Evolutionary conservation across 148 eudicot species (phyloP), one percentile per base, ranked within the genome.

Genomic region (Polygonum aviculare): DNA sequence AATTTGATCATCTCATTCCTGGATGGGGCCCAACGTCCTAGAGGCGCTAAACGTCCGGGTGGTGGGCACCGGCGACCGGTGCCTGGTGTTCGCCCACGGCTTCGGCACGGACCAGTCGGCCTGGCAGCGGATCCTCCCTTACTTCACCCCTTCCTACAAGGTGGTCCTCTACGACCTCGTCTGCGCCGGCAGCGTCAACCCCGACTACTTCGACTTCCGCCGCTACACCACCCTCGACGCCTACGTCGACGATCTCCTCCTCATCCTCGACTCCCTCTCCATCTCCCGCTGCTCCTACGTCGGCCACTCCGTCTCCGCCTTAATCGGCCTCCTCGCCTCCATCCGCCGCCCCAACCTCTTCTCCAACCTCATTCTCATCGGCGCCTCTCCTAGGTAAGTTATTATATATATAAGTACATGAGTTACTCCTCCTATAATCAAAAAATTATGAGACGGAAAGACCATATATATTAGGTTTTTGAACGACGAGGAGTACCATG

Each of bases 111-210:
- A 89, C 63, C 93, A 89, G 26, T 89, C 93, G 1, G 93, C 88
- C 0, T 89, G 90, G 93, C 78, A 84, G 49, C 83, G 90, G 76
- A 87, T 89, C 60, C 79, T 94, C 0, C 97, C 98, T 1, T 84
- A 74, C 73, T 88, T 94, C 72, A 62, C 81, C 4, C 88, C 87
- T 1, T 72, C 87, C 62, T 83, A 90, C 80, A 86, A 84, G 7
- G 85, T 94, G 47, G 78, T 94, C 2, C 87, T 90, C 41, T 94
- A 86, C 76, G 98, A 94, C 82, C 85, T 94, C 6, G 90, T 91
- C 10, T 94, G 98, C 75, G 98, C 98, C 38, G 98, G 98, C 12
- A 90, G 87, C 47, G 98, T 94, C 14, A 92, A 92, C 77, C 98
- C 98, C 2, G 96, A 94, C 55, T 84, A 78, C 79, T 94, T 94